These are phyloP conservation scores for Colletotrichum abscissum DNA, from an alignment of 2,329 filamentous ascomycete genomes.

Conservation along the genomic window DNA sequence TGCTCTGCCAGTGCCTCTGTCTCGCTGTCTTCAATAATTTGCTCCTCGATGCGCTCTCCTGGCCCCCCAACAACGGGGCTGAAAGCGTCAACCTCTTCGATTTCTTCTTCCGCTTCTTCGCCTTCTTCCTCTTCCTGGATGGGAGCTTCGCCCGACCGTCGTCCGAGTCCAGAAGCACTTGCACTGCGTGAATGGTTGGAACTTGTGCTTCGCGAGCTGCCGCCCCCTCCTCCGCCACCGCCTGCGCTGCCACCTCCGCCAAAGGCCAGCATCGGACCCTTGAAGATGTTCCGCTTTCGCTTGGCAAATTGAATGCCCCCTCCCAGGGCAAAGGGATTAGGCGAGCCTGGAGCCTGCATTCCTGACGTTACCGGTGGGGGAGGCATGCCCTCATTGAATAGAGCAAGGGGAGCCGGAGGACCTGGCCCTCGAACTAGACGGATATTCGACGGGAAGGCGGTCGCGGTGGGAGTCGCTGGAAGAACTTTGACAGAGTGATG, in stretches of 20 bases:
- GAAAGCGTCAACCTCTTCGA: constrained; percentile 71
- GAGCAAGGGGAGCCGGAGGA: constrained; percentile 59
- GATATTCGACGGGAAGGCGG: constrained; percentile 85
- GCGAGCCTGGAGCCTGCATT: constrained; percentile 60
- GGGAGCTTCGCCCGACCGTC: constrained; percentile 80
- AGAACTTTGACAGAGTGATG: constrained; percentile 96
- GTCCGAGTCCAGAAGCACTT: constrained; percentile 72
- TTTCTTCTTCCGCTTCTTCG: constrained; percentile 57
- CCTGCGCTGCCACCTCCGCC: constrained; percentile 47
- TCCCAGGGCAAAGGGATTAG: constrained; percentile 63
- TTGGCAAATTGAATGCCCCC: constrained; percentile 81
- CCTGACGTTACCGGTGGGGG: constrained; percentile 40
- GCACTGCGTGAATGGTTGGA: constrained; percentile 65
- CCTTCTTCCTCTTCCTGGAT: constrained; percentile 73
- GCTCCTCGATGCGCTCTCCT: constrained; percentile 58
- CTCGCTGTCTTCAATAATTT: constrained; percentile 47
- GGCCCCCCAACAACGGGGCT: constrained; percentile 59
- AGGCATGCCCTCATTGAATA: constrained; percentile 71
- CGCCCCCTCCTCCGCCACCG: constrained; percentile 39
- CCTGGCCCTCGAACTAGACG: constrained; percentile 77
- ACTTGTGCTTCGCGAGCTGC: constrained; percentile 49
- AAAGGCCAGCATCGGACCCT: constrained; percentile 77
- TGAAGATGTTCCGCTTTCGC: constrained; percentile 83
- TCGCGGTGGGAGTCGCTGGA: constrained; percentile 83
- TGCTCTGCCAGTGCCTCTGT: constrained; percentile 14